Evolutionary conservation across 768 basidiomycete species (phyloP).

Genomic region (Pholiota molesta): DNA sequence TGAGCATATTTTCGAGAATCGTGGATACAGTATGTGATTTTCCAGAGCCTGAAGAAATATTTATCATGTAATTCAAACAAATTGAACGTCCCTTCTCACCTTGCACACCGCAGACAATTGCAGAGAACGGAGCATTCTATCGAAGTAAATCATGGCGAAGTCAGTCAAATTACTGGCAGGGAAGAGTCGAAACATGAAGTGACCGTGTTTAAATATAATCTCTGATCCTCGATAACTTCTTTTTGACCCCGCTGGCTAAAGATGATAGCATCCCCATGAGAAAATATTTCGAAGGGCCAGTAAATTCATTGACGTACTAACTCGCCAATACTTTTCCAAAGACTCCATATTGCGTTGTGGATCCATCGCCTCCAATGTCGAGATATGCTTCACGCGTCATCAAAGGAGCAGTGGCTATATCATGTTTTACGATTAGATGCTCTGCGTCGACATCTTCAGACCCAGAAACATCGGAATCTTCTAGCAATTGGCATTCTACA

Average conservation of each 20-base stretch:
- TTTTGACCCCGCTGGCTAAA: conserved; percentile 36
- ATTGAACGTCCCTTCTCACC: conserved; percentile 26
- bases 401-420: conserved; percentile 50
- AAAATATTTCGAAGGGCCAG: neutral
- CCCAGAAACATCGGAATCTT: conserved; percentile 25
- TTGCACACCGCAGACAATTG: conserved; percentile 77
- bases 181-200: conserved; percentile 14
- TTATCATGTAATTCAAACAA: neutral
- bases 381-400: conserved; percentile 52
- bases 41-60: conserved; percentile 52
- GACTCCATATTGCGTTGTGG: conserved; percentile 60
- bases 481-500: conserved; percentile 34
- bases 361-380: conserved; percentile 32
- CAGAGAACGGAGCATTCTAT: conserved; percentile 76
- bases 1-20: conserved; percentile 70
- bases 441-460: conserved; percentile 15
- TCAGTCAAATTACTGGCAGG: neutral
- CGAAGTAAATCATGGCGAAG: neutral
- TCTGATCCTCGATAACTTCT: conserved; percentile 43
- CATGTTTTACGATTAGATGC: conserved; percentile 33
- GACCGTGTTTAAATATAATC: conserved; percentile 73
- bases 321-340: conserved; percentile 51
- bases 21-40: conserved; percentile 76
- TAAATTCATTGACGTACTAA: conserved; percentile 37
- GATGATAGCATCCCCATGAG: neutral